Evolutionary conservation across 2,329 filamentous ascomycete species (phyloP).

Genomic region (Fonsecaea multimorphosa): DNA sequence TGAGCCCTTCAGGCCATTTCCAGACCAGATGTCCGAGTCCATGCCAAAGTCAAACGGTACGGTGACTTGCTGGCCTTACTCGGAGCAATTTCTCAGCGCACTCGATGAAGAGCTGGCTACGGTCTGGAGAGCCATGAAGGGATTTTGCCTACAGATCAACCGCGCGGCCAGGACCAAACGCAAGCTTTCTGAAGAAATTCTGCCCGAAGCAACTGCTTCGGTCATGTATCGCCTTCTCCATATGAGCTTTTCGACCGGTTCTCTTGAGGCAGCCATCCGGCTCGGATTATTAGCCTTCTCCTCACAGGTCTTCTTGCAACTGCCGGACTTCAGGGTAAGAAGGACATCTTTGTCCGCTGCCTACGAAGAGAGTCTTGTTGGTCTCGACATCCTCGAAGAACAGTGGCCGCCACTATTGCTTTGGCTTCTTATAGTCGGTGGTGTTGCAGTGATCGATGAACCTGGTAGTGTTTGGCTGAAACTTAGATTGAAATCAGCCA

Average conservation of each 20-base stretch:
- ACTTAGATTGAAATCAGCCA: conserved; percentile 5
- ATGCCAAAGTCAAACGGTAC: neutral
- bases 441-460: conserved; percentile 22
- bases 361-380: conserved; percentile 32
- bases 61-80: neutral
- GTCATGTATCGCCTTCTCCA: conserved; percentile 51
- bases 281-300: conserved; percentile 50
- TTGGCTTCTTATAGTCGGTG: conserved; percentile 39
- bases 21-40: neutral
- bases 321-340: conserved; percentile 41
- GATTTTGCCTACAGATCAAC: conserved; percentile 38
- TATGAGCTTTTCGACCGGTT: conserved; percentile 42
- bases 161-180: conserved; percentile 37
- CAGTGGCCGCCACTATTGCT: conserved; percentile 22
- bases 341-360: conserved; percentile 34
- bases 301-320: conserved; percentile 49
- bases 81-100: conserved; percentile 18
- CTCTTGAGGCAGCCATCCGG: conserved; percentile 48
- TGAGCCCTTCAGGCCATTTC: conserved; percentile 4
- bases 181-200: conserved; percentile 36
- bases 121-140: conserved; percentile 39
- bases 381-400: conserved; percentile 5
- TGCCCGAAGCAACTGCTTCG: conserved; percentile 47
- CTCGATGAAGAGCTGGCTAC: conserved; percentile 35
- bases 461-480: conserved; percentile 25